A percentile compares a stretch with the other conserved stretches of the same genome.
phyloP scores from a whole-genome alignment of 805 yeast genomes.

The Torulaspora indica region DNA sequence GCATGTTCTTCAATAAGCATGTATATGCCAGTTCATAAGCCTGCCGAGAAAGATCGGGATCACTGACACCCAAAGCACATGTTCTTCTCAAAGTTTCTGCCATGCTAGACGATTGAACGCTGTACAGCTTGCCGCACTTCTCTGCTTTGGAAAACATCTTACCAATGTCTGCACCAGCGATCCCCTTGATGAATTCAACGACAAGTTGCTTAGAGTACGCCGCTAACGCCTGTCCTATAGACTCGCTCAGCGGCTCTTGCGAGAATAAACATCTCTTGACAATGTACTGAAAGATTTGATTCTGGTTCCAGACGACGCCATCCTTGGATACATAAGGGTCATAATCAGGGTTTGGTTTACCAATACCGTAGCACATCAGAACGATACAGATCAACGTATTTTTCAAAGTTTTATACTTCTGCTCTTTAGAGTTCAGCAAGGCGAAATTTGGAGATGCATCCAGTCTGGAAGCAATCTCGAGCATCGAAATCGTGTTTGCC shows the following conservation, averaged over 20 bases:
- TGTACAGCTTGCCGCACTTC: constrained; percentile 8
- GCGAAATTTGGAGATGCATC: constrained; percentile 35
- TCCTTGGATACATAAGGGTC: constrained; percentile 18
- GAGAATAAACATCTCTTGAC: constrained; percentile 23
- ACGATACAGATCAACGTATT: constrained; percentile 29
- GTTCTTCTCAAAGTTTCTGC: constrained; percentile 11
- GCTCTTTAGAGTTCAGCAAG: constrained; percentile 38
- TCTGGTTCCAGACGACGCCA: constrained; percentile 19
- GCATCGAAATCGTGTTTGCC: constrained; percentile 44
- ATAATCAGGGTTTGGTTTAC: constrained; percentile 21
- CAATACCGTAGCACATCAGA: constrained; percentile 20
- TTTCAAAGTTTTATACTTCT: constrained; percentile 38
- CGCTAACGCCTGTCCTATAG: constrained; percentile 20
- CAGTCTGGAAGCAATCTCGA: constrained; percentile 56
- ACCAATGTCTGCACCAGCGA: constrained; percentile 10
- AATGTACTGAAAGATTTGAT: constrained; percentile 32
- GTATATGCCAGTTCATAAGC: constrained; percentile 24
- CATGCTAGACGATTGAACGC: constrained; percentile 5
- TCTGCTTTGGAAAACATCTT: constrained; percentile 9
- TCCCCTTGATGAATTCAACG: constrained; percentile 17
- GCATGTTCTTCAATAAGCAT: constrained; percentile 20
- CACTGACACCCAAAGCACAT: constrained; percentile 12
- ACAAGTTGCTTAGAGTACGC: constrained; percentile 18
- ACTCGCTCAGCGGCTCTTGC: constrained; percentile 15
- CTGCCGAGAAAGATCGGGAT: constrained; percentile 10